Conservation (phyloP, 108 stramenopile species). For the Discostella pseudostelligera region DNA sequence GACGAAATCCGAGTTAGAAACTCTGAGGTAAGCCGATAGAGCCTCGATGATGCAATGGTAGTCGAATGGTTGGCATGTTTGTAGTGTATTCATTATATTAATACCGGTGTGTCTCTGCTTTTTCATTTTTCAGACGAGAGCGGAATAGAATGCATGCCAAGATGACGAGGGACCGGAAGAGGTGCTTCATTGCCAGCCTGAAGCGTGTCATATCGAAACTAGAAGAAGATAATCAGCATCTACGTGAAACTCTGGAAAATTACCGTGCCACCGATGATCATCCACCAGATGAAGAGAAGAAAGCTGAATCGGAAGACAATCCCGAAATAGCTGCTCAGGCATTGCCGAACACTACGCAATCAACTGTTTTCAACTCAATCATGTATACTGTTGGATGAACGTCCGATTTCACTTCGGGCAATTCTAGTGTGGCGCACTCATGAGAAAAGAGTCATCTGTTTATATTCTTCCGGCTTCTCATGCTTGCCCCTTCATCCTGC, state of each 20-base stretch:
- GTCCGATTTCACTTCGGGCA: not conserved
- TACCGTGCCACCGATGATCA: constrained; percentile 3
- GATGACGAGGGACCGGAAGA: constrained; percentile 91
- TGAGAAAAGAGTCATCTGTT: too few relatives aligned
- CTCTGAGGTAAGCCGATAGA: constrained; percentile 57
- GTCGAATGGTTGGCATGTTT: not conserved
- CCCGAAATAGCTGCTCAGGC: not conserved
- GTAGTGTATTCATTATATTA: too few relatives aligned
- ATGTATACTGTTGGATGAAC: not conserved
- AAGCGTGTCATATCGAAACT: constrained; percentile 82
- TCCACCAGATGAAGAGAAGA: too few relatives aligned
- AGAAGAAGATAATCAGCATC: constrained; percentile 58
- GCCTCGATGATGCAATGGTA: not conserved
- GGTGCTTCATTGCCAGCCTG: constrained; percentile 76
- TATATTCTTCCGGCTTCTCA: too few relatives aligned
- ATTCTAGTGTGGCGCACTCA: not conserved
- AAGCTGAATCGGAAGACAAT: not conserved
- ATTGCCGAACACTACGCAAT: not conserved
- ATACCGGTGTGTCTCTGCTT: too few relatives aligned
- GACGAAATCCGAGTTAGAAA: constrained; percentile 60
- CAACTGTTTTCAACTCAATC: not conserved
- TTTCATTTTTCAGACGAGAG: constrained; percentile 87
- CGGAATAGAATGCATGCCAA: constrained; percentile 96
- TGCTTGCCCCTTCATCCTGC: too few relatives aligned
- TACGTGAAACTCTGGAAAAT: constrained; percentile 52